Evolutionary conservation across 2,329 filamentous ascomycete genomes (phyloP).

Genomic region (Aureobasidium zeae): DNA sequence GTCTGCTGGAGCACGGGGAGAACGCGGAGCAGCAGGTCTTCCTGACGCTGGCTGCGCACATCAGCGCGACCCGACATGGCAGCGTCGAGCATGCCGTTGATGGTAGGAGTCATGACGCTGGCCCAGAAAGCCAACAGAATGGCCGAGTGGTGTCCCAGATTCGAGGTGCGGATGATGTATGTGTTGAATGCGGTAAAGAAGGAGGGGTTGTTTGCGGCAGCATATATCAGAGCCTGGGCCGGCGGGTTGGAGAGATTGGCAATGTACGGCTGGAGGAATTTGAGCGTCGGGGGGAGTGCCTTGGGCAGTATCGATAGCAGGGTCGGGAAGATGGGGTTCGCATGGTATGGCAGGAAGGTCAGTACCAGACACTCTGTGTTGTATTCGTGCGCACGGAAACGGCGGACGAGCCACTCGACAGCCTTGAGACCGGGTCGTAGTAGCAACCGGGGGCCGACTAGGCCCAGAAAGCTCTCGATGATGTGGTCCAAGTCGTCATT

Average conservation of each 20-base stretch:
- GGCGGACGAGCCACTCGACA: constrained; percentile 86
- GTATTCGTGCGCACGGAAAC: constrained; percentile 87
- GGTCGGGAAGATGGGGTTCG: constrained; percentile 72
- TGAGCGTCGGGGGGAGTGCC: constrained; percentile 65
- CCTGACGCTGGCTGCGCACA: constrained; percentile 70
- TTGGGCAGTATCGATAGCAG: constrained; percentile 76
- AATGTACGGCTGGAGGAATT: constrained; percentile 80
- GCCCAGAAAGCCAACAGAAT: constrained; percentile 84
- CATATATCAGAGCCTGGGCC: constrained; percentile 71
- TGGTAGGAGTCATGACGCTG: constrained; percentile 73
- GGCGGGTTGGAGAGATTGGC: constrained; percentile 67
- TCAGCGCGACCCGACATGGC: constrained; percentile 65
- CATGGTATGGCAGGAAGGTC: constrained; percentile 88
- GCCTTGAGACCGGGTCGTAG: constrained; percentile 83
- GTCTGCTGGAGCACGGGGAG: constrained; percentile 66
- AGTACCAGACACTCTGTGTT: constrained; percentile 71
- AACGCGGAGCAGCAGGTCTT: constrained; percentile 62
- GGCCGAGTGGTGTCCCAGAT: constrained; percentile 62
- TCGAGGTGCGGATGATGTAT: constrained; percentile 67
- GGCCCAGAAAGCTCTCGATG: constrained; percentile 71
- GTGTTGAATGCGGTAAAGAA: constrained; percentile 70
- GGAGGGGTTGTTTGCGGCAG: constrained; percentile 65
- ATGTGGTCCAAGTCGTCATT: constrained; percentile 72
- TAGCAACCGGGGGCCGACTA: constrained; percentile 66
- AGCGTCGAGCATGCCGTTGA: constrained; percentile 71